These are phyloP conservation scores for Nannizziopsis barbatae DNA, from an alignment of 2,329 filamentous ascomycete genomes.

Conservation along the genomic window DNA sequence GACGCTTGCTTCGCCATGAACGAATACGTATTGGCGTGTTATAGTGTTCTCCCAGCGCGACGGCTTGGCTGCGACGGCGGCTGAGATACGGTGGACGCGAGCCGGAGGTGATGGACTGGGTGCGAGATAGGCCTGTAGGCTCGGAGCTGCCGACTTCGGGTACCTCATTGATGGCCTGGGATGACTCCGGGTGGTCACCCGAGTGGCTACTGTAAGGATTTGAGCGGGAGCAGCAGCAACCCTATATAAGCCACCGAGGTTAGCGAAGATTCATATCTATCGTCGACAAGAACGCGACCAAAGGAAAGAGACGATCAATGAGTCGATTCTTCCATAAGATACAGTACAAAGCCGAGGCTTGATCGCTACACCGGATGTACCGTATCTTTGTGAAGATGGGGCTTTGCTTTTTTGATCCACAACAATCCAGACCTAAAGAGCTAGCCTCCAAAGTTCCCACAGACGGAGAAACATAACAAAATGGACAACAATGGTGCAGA, in stretches of 20 bases:
- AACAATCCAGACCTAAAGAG: neutral
- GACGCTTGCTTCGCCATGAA: constrained; percentile 52
- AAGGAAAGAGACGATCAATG: neutral
- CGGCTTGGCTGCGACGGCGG: constrained; percentile 15
- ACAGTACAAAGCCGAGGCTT: too few species aligned
- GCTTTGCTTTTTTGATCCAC: neutral
- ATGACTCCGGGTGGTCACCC: constrained; percentile 20
- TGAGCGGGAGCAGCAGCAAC: constrained; percentile 32
- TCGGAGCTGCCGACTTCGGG: constrained; percentile 10
- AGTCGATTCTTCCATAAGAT: too few species aligned
- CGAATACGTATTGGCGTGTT: constrained; percentile 58
- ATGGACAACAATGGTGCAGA: neutral
- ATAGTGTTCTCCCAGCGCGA: constrained; percentile 47
- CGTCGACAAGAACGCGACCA: too few species aligned
- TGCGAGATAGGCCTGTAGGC: constrained; percentile 12
- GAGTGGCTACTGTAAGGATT: constrained; percentile 21
- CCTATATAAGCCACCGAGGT: constrained; percentile 19
- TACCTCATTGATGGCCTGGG: constrained; percentile 13
- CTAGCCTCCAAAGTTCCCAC: neutral
- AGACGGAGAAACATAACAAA: neutral
- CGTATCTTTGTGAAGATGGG: neutral
- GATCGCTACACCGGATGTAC: neutral
- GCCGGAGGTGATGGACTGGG: constrained; percentile 12
- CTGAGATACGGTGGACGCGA: constrained; percentile 9
- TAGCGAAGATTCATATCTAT: too few species aligned